Evolutionary conservation across 192 early-diverging fungal species (phyloP).

Genomic region (Glomus cerebriforme): DNA sequence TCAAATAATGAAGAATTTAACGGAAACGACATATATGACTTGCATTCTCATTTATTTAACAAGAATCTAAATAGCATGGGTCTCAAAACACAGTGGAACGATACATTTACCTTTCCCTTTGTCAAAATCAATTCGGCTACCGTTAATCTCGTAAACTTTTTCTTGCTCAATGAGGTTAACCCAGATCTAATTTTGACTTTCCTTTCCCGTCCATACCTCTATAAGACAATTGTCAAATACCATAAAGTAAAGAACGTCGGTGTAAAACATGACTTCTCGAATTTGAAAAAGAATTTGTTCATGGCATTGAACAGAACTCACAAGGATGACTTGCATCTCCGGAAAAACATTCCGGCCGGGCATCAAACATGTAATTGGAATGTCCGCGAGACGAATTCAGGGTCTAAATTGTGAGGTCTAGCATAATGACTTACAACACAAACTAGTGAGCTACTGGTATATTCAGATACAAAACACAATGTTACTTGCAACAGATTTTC

Average conservation of each 20-base stretch:
- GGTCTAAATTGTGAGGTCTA: too few species aligned
- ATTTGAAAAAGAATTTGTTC: slow-evolving; percentile 15
- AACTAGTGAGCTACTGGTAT: too few species aligned
- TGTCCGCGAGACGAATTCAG: background rate
- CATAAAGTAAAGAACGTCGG: background rate
- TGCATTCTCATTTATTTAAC: too few species aligned
- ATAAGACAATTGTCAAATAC: slow-evolving; percentile 29
- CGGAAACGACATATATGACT: too few species aligned
- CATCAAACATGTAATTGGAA: slow-evolving; percentile 12
- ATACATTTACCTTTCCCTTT: too few species aligned
- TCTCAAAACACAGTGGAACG: background rate
- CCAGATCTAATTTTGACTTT: slow-evolving; percentile 17
- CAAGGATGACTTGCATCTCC: background rate
- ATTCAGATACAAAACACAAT: too few species aligned
- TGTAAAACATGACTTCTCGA: slow-evolving; percentile 17
- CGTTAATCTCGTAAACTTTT: background rate
- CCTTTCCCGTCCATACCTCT: background rate
- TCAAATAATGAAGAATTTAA: too few species aligned
- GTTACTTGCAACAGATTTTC: too few species aligned
- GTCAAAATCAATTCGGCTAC: too few species aligned
- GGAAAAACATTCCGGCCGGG: slow-evolving; percentile 12
- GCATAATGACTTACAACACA: too few species aligned
- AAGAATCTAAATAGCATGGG: too few species aligned
- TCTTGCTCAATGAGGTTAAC: slow-evolving; percentile 9
- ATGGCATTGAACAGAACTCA: too few species aligned